A percentile compares a stretch with the other conserved stretches of the same genome.
phyloP scores from a whole-genome alignment of 129 eudicot genomes.

The Smallanthus sonchifolius region DNA sequence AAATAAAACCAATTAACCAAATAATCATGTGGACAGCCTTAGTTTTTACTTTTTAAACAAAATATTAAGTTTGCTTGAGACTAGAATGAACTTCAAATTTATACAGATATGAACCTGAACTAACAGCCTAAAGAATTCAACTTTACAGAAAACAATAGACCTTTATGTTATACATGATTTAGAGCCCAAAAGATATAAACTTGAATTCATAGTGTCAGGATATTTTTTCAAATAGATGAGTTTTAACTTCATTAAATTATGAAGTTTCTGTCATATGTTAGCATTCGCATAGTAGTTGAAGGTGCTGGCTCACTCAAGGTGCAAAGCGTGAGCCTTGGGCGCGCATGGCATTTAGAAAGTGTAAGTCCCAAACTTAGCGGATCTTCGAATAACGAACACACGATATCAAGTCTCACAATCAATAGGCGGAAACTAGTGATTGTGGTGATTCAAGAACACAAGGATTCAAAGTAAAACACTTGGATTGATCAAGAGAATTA shows the following conservation, averaged over 20 bases:
- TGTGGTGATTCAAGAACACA: no score
- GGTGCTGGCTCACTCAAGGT: no score
- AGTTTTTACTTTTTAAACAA: not conserved
- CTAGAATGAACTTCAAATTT: not conserved
- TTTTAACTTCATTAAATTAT: not conserved
- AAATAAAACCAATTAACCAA: no score
- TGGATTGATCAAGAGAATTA: no score
- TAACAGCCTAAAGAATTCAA: not conserved
- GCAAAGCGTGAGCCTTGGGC: no score
- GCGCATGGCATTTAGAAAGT: no score
- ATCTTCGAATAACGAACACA: no score
- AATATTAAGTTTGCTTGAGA: not conserved
- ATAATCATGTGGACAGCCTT: not conserved
- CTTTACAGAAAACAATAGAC: not conserved
- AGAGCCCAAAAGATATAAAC: not conserved
- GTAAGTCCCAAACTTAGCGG: no score
- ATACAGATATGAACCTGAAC: not conserved
- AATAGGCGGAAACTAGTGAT: no score
- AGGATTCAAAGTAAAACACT: no score
- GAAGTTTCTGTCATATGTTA: not conserved
- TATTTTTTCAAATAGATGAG: not conserved
- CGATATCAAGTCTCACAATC: no score
- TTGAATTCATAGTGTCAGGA: not conserved
- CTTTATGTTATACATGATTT: not conserved
- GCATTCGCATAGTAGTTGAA: not conserved